These are phyloP conservation scores for Sarcodon sp. DNA, from an alignment of 768 basidiomycete species.

Conservation along the genomic window DNA sequence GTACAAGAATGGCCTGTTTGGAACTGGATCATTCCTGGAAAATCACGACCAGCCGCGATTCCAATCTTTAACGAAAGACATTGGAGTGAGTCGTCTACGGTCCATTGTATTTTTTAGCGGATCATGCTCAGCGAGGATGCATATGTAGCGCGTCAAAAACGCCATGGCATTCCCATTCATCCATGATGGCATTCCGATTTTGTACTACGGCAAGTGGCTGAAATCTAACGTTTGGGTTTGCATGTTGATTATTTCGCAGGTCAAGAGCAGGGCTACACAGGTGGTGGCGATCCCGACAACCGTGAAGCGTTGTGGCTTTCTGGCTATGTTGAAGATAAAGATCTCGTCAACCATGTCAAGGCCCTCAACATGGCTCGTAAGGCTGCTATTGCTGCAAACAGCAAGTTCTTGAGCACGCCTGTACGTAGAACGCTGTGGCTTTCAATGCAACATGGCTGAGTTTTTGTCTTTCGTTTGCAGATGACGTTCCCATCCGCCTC, in stretches of 20 bases:
- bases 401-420: constrained; percentile 30
- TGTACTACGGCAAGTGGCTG: constrained; percentile 29
- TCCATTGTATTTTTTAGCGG: background rate
- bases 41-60: constrained; percentile 45
- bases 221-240: background rate
- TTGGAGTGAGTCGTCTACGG: constrained; percentile 18
- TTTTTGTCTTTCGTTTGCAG: constrained; percentile 16
- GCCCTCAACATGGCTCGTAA: constrained; percentile 41
- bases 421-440: constrained; percentile 16
- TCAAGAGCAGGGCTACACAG: constrained; percentile 37
- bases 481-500: constrained; percentile 30
- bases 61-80: constrained; percentile 26
- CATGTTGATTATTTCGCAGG: constrained; percentile 11
- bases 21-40: constrained; percentile 36
- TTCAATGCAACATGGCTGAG: too few relatives aligned
- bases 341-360: constrained; percentile 32
- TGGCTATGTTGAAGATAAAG: constrained; percentile 35
- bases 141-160: constrained; percentile 30
- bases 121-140: background rate
- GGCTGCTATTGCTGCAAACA: constrained; percentile 28
- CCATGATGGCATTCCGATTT: constrained; percentile 35
- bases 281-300: constrained; percentile 30
- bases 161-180: constrained; percentile 38
- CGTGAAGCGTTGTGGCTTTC: constrained; percentile 54
- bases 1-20: constrained; percentile 27